phyloP scores from a whole-genome alignment of 1,284 basidiomycete genomes.

The Neonothopanus nambi region DNA sequence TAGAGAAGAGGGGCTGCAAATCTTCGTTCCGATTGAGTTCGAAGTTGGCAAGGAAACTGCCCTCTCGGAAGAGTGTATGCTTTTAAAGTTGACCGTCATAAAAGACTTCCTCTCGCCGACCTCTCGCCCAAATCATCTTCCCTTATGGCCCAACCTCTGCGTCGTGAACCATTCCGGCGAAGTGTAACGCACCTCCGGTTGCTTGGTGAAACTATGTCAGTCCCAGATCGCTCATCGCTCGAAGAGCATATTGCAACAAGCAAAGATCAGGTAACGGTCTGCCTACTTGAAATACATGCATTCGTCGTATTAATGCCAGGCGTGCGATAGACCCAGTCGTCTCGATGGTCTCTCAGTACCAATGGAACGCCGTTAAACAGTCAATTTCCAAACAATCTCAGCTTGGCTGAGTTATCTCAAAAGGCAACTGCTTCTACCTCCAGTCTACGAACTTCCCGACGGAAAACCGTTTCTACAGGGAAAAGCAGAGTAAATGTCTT shows the following conservation, averaged over 20 bases:
- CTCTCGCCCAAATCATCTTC: neutral
- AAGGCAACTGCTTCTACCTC: neutral
- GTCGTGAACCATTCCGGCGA: neutral
- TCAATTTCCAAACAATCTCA: neutral
- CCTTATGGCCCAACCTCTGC: slow-evolving; percentile 1
- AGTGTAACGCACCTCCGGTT: neutral
- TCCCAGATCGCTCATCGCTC: neutral
- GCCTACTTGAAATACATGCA: neutral
- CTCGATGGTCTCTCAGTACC: slow-evolving; percentile 12
- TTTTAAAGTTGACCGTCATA: neutral
- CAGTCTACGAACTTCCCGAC: neutral
- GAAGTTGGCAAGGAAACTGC: slow-evolving; percentile 10
- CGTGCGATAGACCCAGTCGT: slow-evolving; percentile 1
- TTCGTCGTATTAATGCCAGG: neutral
- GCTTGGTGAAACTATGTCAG: neutral
- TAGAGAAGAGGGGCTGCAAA: too few species aligned
- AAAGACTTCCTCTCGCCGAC: neutral
- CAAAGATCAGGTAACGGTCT: neutral
- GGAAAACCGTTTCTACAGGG: neutral
- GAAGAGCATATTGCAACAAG: slow-evolving; percentile 2
- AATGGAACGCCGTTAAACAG: slow-evolving; percentile 3
- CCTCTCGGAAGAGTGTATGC: neutral
- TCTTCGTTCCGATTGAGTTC: too few species aligned
- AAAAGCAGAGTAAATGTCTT: neutral
- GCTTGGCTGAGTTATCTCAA: neutral